A percentile compares a stretch with the other conserved stretches of the same genome.
Conservation (phyloP, 352 stramenopile genomes). For the Pythium dissimile region DNA sequence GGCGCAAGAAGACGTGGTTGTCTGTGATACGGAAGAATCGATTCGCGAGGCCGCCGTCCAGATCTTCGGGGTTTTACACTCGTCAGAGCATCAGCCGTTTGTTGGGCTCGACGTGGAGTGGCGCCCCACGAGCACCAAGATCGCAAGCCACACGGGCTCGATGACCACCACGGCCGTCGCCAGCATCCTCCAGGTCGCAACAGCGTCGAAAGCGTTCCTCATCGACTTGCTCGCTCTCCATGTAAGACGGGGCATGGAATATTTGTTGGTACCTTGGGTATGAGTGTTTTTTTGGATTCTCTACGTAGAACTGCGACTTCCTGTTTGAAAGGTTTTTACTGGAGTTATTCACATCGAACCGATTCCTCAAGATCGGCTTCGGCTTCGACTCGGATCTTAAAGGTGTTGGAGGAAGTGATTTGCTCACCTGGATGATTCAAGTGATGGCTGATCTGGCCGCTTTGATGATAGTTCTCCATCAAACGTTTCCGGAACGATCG, state of each 20-base stretch:
- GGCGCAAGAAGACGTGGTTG: conserved; percentile 23
- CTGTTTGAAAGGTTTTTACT: conserved; percentile 49
- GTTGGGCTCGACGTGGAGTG: conserved; percentile 69
- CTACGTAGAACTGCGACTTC: conserved; percentile 26
- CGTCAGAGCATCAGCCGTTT: conserved; percentile 5
- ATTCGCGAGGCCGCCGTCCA: not conserved
- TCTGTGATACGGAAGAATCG: conserved; percentile 38
- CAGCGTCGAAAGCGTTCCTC: conserved; percentile 39
- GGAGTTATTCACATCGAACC: conserved; percentile 29
- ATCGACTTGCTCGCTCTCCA: conserved; percentile 57
- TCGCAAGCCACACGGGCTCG: conserved; percentile 13
- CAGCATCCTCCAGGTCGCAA: conserved; percentile 65
- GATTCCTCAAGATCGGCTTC: conserved; percentile 59
- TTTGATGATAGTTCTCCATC: conserved; percentile 39
- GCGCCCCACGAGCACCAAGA: conserved; percentile 40
- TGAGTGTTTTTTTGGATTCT: not conserved
- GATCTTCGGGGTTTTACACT: conserved; percentile 28
- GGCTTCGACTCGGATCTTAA: conserved; percentile 67
- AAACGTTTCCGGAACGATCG: conserved; percentile 58
- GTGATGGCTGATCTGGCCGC: not conserved
- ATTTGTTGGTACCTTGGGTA: not conserved
- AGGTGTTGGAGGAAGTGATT: conserved; percentile 27
- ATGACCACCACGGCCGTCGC: conserved; percentile 33
- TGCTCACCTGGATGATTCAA: not conserved
- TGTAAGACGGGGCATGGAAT: conserved; percentile 40